Conservation (phyloP, 2,329 filamentous ascomycete species). For the Epichloe gansuensis region DNA sequence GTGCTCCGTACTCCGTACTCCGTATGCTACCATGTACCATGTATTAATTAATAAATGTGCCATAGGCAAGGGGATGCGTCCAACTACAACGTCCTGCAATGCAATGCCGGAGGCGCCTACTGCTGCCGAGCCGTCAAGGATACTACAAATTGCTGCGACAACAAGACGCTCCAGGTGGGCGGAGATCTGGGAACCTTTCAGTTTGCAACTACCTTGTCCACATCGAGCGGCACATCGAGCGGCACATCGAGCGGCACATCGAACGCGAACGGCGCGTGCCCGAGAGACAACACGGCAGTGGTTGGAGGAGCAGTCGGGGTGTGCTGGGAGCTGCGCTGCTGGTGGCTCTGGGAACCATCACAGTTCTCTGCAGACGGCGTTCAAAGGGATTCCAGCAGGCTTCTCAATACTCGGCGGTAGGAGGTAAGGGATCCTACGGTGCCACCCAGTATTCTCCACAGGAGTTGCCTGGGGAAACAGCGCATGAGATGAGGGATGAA, state of each 20-base stretch:
- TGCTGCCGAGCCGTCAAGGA: conserved; percentile 10
- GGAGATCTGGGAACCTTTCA: conserved; percentile 3
- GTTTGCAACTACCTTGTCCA: neutral
- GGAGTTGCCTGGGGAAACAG: neutral
- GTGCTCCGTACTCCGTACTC: too few species aligned
- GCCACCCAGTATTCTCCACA: neutral
- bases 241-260: neutral
- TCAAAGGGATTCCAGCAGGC: neutral
- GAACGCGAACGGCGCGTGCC: conserved; percentile 5
- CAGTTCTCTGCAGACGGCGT: conserved; percentile 4
- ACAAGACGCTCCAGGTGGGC: conserved; percentile 3
- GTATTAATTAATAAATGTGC: neutral
- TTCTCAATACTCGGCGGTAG: neutral
- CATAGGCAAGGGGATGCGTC: conserved; percentile 5
- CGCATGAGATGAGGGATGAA: neutral
- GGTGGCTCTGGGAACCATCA: conserved; percentile 11
- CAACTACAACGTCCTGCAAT: conserved; percentile 10
- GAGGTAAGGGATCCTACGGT: neutral
- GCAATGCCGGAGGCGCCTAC: conserved; percentile 6
- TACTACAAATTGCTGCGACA: conserved; percentile 10
- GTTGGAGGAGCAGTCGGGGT: conserved; percentile 13
- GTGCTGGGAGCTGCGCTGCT: conserved; percentile 12
- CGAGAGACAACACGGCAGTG: conserved; percentile 11
- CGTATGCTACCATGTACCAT: too few species aligned
- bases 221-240: neutral